Evolutionary conservation across 2,329 filamentous ascomycete species (phyloP).

Genomic region (Ophiocordyceps camponoti-floridani): DNA sequence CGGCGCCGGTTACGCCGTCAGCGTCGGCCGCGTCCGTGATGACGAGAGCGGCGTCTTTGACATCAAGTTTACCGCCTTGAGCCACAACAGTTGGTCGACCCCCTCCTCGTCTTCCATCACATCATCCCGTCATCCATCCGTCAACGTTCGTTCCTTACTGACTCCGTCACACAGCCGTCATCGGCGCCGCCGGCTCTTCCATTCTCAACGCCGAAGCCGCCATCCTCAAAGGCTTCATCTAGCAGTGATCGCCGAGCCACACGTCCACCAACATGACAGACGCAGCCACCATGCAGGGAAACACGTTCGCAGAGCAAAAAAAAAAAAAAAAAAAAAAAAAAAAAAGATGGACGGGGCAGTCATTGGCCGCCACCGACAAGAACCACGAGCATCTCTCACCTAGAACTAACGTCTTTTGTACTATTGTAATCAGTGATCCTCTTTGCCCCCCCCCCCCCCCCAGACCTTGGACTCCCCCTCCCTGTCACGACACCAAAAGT

Average conservation of each 20-base stretch:
- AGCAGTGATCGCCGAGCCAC: conserved; percentile 6
- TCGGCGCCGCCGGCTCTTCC: conserved; percentile 88
- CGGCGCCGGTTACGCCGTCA: conserved; percentile 74
- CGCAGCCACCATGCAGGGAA: not conserved
- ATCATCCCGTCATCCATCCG: not conserved
- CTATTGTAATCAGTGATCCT: not conserved
- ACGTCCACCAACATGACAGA: not conserved
- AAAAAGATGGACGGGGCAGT: not conserved
- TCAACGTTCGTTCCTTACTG: not conserved
- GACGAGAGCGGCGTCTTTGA: conserved; percentile 85
- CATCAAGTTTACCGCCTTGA: conserved; percentile 84
- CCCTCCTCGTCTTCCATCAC: not conserved
- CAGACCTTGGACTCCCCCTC: not conserved
- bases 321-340: not conserved
- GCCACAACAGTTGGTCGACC: conserved; percentile 48
- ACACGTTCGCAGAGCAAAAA: not conserved
- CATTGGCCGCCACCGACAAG: not conserved
- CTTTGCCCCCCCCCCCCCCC: not conserved
- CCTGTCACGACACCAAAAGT: not conserved
- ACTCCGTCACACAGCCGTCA: conserved; percentile 40
- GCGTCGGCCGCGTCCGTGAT: conserved; percentile 70
- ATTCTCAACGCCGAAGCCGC: conserved; percentile 91
- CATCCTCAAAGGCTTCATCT: conserved; percentile 73
- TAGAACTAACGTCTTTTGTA: not conserved
- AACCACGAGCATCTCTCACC: not conserved